Evolutionary conservation across 345 rosid genomes (phyloP), one percentile per base, ranked within the genome.

Genomic region (Brassica nigra): DNA sequence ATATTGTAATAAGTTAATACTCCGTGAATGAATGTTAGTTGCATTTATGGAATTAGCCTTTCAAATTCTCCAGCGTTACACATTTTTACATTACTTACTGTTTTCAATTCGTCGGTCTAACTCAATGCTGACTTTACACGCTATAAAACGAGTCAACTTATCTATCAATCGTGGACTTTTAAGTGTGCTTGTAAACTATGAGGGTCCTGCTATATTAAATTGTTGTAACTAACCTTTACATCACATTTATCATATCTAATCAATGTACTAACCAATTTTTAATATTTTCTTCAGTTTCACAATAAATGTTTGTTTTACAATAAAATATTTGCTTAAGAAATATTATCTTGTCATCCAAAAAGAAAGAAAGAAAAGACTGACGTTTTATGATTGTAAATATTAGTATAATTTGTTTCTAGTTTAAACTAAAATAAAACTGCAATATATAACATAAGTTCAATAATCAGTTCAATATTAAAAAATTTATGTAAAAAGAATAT

Each of bases 91-190:
- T 61, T 61, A 28, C 34, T 23, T 23, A 62, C 30, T 20, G 23
- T 47, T 70, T 44, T 58, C 42, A 63, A 59, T 67, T 14, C 68
- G 74, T 73, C 73, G 55, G 68, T 33, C 77, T 47, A 42, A 73
- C 39, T 11, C 59, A 39, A 57, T 55, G 66, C 14, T 79, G 74
- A 79, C 74, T 73, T 61, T 29, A 42, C 61, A 66, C 39, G 73
- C 67, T 31, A 44, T 8, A 66, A 23, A 59, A 59, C 52, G 7
- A 79, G 74, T 79, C 82, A 79, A 33, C 78, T 79, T 67, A 74
- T 73, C 64, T 67, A 74, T 47, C 57, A 67, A 47, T 59, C 36
- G 29, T 67, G 61, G 68, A 66, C 74, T 73, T 66, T 11, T 15
- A 16, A 52, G 18, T 49, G 55, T 61, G 27, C 59, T 37, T 71